Evolutionary conservation across 371 early-diverging fungal species (phyloP).

Genomic region (Mucor plumbeus): DNA sequence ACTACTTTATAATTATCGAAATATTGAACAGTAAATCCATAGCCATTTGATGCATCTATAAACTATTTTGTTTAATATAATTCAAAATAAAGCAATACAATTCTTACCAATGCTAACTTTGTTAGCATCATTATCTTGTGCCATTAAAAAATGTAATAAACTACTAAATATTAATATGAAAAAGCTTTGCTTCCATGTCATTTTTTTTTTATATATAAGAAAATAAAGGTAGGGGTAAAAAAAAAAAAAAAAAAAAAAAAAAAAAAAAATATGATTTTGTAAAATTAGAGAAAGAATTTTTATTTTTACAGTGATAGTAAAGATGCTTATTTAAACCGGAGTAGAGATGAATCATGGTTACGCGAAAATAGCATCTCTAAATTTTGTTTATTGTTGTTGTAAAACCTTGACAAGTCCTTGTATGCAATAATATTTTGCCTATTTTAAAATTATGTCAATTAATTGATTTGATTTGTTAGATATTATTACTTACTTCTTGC

Average conservation of each 20-base stretch:
- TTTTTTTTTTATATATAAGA: not conserved
- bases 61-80: not conserved
- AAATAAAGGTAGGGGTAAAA: not conserved
- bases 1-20: slow-evolving; percentile 36
- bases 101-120: slow-evolving; percentile 19
- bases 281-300: not conserved
- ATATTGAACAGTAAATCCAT: slow-evolving; percentile 36
- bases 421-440: slow-evolving; percentile 51
- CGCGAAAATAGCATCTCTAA: slow-evolving; percentile 3
- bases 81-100: not conserved
- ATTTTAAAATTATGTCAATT: not conserved
- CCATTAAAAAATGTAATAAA: not conserved
- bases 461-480: too few species aligned
- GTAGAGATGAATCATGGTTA: not conserved
- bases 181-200: slow-evolving; percentile 9
- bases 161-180: slow-evolving; percentile 1
- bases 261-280: not conserved
- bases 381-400: slow-evolving; percentile 3
- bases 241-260: not conserved
- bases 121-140: slow-evolving; percentile 9
- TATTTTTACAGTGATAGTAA: not conserved
- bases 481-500: slow-evolving; percentile 38
- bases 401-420: slow-evolving; percentile 34
- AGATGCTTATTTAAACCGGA: slow-evolving; percentile 1
- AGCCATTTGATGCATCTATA: slow-evolving; percentile 9